Evolutionary conservation across 768 basidiomycete species (phyloP).

Genomic region (Antrodiella citrinella): DNA sequence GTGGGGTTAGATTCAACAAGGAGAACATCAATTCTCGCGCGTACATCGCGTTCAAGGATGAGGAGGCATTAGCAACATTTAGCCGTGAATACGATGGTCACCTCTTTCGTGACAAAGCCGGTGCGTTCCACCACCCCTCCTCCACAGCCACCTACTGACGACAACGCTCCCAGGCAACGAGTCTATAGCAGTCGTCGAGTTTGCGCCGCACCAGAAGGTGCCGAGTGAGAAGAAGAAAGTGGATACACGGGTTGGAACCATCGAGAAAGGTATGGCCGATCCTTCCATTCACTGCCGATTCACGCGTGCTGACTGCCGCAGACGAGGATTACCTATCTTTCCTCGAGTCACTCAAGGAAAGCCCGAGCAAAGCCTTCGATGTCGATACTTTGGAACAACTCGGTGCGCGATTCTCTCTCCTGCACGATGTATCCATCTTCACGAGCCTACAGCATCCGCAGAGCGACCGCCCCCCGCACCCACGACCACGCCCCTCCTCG

Average conservation of each 20-base stretch:
- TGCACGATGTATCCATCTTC: background rate
- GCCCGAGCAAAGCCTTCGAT: constrained; percentile 37
- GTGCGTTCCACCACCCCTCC: constrained; percentile 41
- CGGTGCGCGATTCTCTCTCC: constrained; percentile 39
- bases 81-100: constrained; percentile 88
- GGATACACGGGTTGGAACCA: constrained; percentile 78
- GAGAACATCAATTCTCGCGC: constrained; percentile 84
- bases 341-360: constrained; percentile 60
- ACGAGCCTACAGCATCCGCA: constrained; percentile 52
- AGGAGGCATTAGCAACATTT: constrained; percentile 65
- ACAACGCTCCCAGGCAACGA: constrained; percentile 83
- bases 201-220: constrained; percentile 85
- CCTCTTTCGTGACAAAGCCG: constrained; percentile 84
- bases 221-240: constrained; percentile 68
- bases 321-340: constrained; percentile 84
- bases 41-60: constrained; percentile 82
- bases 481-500: constrained; percentile 86
- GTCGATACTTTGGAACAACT: constrained; percentile 56
- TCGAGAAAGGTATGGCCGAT: constrained; percentile 67
- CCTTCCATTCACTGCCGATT: background rate
- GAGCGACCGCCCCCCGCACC: constrained; percentile 52
- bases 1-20: constrained; percentile 54
- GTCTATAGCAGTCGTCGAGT: constrained; percentile 85
- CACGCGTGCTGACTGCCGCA: constrained; percentile 19
- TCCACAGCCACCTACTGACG: too few species aligned